Base-by-base conservation (phyloP, 2,329 filamentous ascomycete genomes). In the Hyphodiscus sp. region DNA sequence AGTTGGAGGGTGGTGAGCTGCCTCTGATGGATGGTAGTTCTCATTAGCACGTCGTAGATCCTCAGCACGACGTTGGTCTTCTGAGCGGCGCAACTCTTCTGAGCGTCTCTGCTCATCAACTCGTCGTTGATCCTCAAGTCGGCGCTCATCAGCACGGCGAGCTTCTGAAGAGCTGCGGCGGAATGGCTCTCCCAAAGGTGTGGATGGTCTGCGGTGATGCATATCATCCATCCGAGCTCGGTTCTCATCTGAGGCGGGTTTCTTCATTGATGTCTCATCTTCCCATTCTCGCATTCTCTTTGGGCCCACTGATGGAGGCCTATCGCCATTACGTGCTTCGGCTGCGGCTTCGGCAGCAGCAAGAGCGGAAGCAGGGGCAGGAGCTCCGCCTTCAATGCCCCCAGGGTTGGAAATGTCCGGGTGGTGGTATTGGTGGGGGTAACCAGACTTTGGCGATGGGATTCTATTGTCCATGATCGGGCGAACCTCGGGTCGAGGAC, bases 241-340 rank as follows among this genome's bases (percentile, higher is more conserved):
- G 59, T 81, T 90, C 69, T 96, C 91, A 5, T 97, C 92, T 41
- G 85, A 95, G 10, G 89, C 86, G 57, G 88, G 83, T 74, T 96
- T 96, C 75, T 96, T 95, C 3, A 83, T 73, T 20, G 82, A 74
- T 29, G 65, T 54, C 38, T 95, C 90, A 38, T 92, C 87, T 61
- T 97, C 94, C 91, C 94, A 96, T 66, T 97, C 94, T 47, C 91
- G 85, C 69, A 85, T 80, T 54, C 94, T 83, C 78, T 99, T 99
- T 53, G 86, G 83, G 2, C 81, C 81, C 11, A 89, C 87, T 41
- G 90, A 95, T 1, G 86, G 73, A 18, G 91, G 89, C n/a, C 91
- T 81, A 43, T 85, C 81, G 52, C 95, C 87, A 57, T 76, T 79
- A 51, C 82, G 79, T 55, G 81, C 74, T 10, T 55, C 86, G 55